Evolutionary conservation across 192 early-diverging fungal genomes (phyloP).

Genomic region (Podila epicladia): DNA sequence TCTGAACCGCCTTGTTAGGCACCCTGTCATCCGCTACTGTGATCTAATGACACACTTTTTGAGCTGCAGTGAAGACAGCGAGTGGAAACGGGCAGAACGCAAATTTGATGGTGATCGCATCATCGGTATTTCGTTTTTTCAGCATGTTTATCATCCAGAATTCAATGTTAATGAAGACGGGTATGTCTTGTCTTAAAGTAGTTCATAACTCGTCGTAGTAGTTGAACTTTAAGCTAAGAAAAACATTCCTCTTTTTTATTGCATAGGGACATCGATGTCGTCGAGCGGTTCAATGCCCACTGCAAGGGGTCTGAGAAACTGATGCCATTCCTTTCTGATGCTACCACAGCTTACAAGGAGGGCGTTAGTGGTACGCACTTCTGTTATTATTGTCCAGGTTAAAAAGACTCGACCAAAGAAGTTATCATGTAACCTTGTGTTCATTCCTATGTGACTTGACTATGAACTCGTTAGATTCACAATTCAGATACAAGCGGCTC

Average conservation of each 20-base stretch:
- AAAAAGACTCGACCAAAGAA: too few relatives aligned
- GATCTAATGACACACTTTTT: slow-evolving; percentile 56
- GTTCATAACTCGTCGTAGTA: too few relatives aligned
- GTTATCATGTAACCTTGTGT: not conserved
- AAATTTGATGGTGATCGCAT: slow-evolving; percentile 55
- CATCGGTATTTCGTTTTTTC: slow-evolving; percentile 49
- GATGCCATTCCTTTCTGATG: slow-evolving; percentile 53
- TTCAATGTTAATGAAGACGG: slow-evolving; percentile 56
- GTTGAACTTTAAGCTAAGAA: too few relatives aligned
- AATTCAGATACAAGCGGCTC: slow-evolving; percentile 46
- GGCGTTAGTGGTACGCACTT: slow-evolving; percentile 33
- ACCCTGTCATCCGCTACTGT: slow-evolving; percentile 55
- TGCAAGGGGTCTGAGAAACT: slow-evolving; percentile 46
- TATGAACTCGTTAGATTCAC: slow-evolving; percentile 26
- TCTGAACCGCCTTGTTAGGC: slow-evolving; percentile 52
- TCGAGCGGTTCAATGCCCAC: slow-evolving; percentile 50
- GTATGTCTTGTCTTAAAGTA: slow-evolving; percentile 14
- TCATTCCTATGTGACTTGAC: too few relatives aligned
- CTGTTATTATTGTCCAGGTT: not conserved
- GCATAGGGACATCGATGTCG: slow-evolving; percentile 45
- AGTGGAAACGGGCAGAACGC: slow-evolving; percentile 52
- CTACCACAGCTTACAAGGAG: slow-evolving; percentile 45
- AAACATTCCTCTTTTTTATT: not conserved
- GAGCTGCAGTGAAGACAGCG: slow-evolving; percentile 52
- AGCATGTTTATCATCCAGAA: slow-evolving; percentile 58